Base-by-base conservation (phyloP, 2,329 filamentous ascomycete species). In the Clonostachys solani region DNA sequence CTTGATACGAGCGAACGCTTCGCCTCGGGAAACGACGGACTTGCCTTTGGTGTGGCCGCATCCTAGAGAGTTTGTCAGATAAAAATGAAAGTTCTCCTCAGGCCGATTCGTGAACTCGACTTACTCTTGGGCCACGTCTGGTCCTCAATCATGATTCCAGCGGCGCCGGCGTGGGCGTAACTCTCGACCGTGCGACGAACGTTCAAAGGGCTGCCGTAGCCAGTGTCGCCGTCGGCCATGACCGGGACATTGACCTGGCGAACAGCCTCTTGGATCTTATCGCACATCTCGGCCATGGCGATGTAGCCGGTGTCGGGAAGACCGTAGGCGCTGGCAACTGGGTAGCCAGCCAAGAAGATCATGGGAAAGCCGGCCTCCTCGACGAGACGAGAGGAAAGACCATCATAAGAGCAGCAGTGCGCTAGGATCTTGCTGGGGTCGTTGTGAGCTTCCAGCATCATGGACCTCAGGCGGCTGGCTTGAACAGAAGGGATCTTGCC, bases 281-380 rank as follows among this genome's bases (percentile, higher is more conserved):
- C 60, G 42, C 64, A 70, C 58, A 75, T 66, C 49, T 75, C 73
- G 9, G 63, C 59, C 52, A 75, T 67, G 3, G 72, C 71, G 46
- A 75, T 75, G 44, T 75, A 76, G 2, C 73, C 72, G 1, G 73
- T 72, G 50, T 75, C 72, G 0, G 72, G 72, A 0, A 75, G 57
- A 2, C 69, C 68, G 44, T 66, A 64, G 1, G 67, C 53, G 15
- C 60, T 65, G 1, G 72, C 59, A 12, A 74, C 65, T 0, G 69
- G 56, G 49, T 68, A 74, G 0, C 71, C 71, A 0, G 68, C 63
- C 0, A 74, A 56, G 47, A 75, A 75, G 10, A 73, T 50, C 43
- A 74, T 57, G 0, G 71, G 72, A 42, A 74, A 74, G 0, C 71
- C 71, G 2, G 71, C 67, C 50, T 74, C 68, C 47, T 74, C 67